Evolutionary conservation across 805 yeast species (phyloP), one percentile per base, ranked within the genome.

Genomic region (Yarrowia hollandica): DNA sequence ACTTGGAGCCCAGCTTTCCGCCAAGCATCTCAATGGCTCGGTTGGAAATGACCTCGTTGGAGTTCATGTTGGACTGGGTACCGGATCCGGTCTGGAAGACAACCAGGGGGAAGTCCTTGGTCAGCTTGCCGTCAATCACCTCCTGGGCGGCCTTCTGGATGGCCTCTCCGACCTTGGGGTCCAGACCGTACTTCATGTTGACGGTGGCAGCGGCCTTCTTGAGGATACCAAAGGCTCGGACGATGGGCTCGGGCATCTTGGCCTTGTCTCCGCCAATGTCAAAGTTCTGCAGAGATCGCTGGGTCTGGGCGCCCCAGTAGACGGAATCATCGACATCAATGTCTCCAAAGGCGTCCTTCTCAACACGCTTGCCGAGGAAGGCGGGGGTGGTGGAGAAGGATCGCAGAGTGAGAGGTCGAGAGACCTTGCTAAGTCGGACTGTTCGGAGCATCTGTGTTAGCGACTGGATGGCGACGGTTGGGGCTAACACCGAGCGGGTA

Each of bases 11-110:
- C 70, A 86, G 76, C 70, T 79, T 81, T 62, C 98, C 99, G 64
- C 97, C 98, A 65, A 94, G 81, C 58, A 94, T 70, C 77, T 94
- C 98, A 74, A 94, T 94, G 67, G 99, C 99, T 71, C 99, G 85
- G 83, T 94, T 94, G 60, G 97, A 89, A 70, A 94, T 94, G 66
- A 94, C 99, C 79, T 94, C 99, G 75, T 94, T 94, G 71, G 98
- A 96, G 75, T 94, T 92, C 98, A 94, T 94, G 80, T 94, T 94
- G 64, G 96, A 86, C 77, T 94, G 99, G 61, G 99, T 94, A 73
- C 99, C 99, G 28, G 96, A 88, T 62, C 99, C 99, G 62, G 99
- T 94, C 79, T 94, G 99, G 87, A 90, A 94, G 33, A 94, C 97
- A 61, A 94, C 99, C 73, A 94, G 80, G 61, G 99, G 99, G 85